These are phyloP conservation scores for Porodaedalea pini DNA, from an alignment of 1,284 basidiomycete genomes.

Conservation along the genomic window DNA sequence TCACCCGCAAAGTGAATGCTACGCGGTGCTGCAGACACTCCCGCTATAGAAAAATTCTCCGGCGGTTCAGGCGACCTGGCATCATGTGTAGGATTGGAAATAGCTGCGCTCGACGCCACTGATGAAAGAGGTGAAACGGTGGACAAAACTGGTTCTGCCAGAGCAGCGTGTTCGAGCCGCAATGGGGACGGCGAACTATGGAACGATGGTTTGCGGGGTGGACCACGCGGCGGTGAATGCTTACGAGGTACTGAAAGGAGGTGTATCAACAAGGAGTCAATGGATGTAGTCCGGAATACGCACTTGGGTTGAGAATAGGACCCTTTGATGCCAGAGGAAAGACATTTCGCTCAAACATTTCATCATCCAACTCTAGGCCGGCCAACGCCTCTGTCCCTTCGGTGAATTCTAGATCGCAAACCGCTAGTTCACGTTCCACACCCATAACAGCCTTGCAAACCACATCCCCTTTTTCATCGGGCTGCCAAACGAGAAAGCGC, in stretches of 20 bases:
- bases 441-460: constrained; percentile 42
- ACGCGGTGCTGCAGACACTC: background rate
- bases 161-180: constrained; percentile 7
- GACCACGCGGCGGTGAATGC: background rate
- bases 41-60: background rate
- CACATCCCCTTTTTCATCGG: constrained; percentile 37
- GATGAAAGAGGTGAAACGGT: constrained; percentile 5
- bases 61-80: background rate
- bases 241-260: constrained; percentile 5
- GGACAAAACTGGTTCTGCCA: constrained; percentile 13
- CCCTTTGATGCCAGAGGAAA: constrained; percentile 14
- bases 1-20: constrained; percentile 7
- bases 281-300: background rate
- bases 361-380: constrained; percentile 33
- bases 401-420: constrained; percentile 71
- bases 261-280: background rate
- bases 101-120: background rate
- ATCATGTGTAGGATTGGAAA: background rate
- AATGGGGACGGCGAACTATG: constrained; percentile 12
- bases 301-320: background rate
- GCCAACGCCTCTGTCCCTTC: constrained; percentile 59
- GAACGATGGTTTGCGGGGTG: constrained; percentile 9
- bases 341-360: constrained; percentile 17
- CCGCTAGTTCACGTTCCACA: constrained; percentile 44
- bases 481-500: constrained; percentile 51